phyloP scores from a whole-genome alignment of 225 moss, liverwort and hornwort genomes.

The Ulota crispa region DNA sequence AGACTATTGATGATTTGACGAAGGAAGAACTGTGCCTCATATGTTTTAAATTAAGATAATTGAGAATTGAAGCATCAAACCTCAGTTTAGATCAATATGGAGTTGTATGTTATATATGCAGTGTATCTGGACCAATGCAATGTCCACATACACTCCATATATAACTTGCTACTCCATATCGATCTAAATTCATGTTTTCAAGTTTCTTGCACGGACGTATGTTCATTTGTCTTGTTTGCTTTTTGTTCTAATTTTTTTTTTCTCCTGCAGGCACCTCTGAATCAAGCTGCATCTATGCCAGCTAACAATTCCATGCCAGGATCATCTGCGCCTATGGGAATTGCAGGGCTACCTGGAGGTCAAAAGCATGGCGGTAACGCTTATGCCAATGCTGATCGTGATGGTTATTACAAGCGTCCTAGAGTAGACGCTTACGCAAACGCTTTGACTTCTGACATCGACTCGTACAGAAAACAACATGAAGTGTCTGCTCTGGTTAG shows the following conservation, averaged over 20 bases:
- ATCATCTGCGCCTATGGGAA: slow-evolving; percentile 46
- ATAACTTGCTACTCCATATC: too few relatives aligned
- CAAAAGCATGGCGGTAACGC: slow-evolving; percentile 57
- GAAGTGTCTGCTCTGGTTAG: slow-evolving; percentile 92
- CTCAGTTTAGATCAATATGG: too few relatives aligned
- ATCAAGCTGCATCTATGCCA: slow-evolving; percentile 35
- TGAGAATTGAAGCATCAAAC: not conserved
- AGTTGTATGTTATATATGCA: too few relatives aligned
- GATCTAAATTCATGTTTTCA: too few relatives aligned
- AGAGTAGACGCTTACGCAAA: slow-evolving; percentile 67
- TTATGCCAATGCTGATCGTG: slow-evolving; percentile 55
- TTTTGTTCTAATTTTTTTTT: not conserved
- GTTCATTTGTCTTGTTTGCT: not conserved
- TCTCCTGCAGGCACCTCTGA: slow-evolving; percentile 24
- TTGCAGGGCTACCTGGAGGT: slow-evolving; percentile 51
- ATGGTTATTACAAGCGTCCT: slow-evolving; percentile 70
- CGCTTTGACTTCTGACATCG: slow-evolving; percentile 67
- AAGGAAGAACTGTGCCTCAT: not conserved
- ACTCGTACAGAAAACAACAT: slow-evolving; percentile 84
- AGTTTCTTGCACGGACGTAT: too few relatives aligned
- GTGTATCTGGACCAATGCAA: too few relatives aligned
- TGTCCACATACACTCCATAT: too few relatives aligned
- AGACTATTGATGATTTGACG: not conserved
- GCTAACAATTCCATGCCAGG: slow-evolving; percentile 50
- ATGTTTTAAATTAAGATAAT: too few relatives aligned